Base-by-base conservation (phyloP, 192 early-diverging fungal genomes). In the Podila epigama region DNA sequence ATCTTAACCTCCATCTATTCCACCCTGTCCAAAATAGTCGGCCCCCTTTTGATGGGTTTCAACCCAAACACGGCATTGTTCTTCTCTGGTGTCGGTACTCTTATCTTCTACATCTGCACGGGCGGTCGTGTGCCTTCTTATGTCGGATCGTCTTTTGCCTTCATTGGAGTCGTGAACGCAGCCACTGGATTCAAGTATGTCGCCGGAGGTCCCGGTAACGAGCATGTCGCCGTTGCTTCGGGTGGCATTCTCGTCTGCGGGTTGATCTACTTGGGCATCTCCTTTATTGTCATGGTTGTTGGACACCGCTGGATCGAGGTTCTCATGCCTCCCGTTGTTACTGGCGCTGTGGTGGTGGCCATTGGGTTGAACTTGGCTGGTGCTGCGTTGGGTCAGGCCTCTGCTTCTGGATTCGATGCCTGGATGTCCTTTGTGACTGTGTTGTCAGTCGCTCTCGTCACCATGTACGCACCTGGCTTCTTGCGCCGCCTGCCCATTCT, bases 241-340 rank as follows among this genome's bases (percentile, higher is more conserved):
- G 84, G 86, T 28, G 87, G 87, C 31, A 89, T 88, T n/a, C 60
- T 88, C 5, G 58, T 84, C 29, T 79, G 70, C 55, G 87, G 87
- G 58, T 3, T 78, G 35, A 75, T 84, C n/a, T 89, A 87, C 65
- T 40, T 62, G 16, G 40, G 37, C 16, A 67, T 88, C 41, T 73
- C 62, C 28, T 22, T 81, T 7, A 29, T 87, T 9, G 83, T 88
- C 53, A 60, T 80, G 31, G 22, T 86, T 31, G 31, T 56, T 29
- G 87, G 87, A 13, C 51, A 75, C 32, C 50, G 61, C 32, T 86
- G 81, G 79, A 75, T 88, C 44, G 72, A 89, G 63, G 41, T 80
- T 42, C 32, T 86, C 15, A 69, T 88, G 71, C 87, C 87, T 51
- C 87, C 87, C 16, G 67, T 84, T 18, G 86, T 88, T 18, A 85